These are phyloP conservation scores for Rhodotorula diobovata DNA, from an alignment of 768 basidiomycete species.

Conservation along the genomic window DNA sequence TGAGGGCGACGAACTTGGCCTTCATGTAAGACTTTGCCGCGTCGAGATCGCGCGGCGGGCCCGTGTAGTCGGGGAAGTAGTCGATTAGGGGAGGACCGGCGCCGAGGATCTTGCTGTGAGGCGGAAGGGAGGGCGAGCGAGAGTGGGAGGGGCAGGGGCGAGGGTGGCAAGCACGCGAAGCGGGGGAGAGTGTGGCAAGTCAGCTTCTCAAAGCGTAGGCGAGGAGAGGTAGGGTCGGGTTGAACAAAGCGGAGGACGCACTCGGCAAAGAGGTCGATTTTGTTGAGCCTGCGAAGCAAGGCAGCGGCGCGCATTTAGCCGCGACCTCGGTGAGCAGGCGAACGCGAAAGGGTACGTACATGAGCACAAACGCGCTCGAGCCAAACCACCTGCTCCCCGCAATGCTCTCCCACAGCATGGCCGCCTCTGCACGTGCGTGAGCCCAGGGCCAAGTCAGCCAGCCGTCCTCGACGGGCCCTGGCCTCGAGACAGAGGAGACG, in stretches of 20 bases:
- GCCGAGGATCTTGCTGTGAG: slow-evolving; percentile 56
- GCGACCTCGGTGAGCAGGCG: too few relatives aligned
- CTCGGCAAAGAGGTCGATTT: slow-evolving; percentile 74
- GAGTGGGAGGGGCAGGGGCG: not conserved
- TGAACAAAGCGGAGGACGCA: not conserved
- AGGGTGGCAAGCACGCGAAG: too few relatives aligned
- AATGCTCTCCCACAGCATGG: slow-evolving; percentile 66
- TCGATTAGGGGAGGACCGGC: slow-evolving; percentile 66
- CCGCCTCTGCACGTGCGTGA: slow-evolving; percentile 62
- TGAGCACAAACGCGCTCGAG: slow-evolving; percentile 75
- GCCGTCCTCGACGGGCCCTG: too few relatives aligned
- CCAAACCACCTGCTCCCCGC: slow-evolving; percentile 65
- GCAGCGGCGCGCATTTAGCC: too few relatives aligned
- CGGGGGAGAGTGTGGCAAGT: too few relatives aligned
- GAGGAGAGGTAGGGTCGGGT: not conserved
- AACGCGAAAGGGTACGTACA: not conserved
- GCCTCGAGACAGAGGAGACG: too few relatives aligned
- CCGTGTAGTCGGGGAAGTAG: slow-evolving; percentile 86
- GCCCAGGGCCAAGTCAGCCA: too few relatives aligned
- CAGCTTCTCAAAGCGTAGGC: too few relatives aligned
- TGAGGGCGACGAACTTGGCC: slow-evolving; percentile 78
- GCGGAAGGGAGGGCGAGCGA: slow-evolving; percentile 41
- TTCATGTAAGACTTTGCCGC: slow-evolving; percentile 75
- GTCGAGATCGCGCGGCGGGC: slow-evolving; percentile 72
- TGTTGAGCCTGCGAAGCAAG: slow-evolving; percentile 36